Conservation (phyloP, 768 basidiomycete genomes). For the Auricularia sp. region DNA sequence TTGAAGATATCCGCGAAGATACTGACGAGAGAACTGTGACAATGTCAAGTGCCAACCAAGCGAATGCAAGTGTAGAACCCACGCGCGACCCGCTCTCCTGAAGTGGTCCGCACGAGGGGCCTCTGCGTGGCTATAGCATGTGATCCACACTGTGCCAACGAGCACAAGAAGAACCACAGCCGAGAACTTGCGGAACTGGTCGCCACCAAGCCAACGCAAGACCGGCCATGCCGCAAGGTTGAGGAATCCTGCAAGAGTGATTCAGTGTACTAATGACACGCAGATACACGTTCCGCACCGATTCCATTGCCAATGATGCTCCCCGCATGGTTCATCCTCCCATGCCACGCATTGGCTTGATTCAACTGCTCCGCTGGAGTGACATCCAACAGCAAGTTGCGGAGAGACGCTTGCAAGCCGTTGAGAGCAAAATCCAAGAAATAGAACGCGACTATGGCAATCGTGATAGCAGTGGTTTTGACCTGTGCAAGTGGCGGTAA, state of each 20-base stretch:
- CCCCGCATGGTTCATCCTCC: conserved; percentile 92
- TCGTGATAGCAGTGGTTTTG: conserved; percentile 60
- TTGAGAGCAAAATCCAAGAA: conserved; percentile 96
- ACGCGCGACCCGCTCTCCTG: not conserved
- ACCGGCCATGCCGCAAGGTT: conserved; percentile 76
- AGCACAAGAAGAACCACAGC: conserved; percentile 74
- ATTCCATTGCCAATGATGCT: conserved; percentile 93
- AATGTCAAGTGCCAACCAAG: conserved; percentile 2
- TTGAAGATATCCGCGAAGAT: conserved; percentile 61
- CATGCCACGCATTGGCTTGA: conserved; percentile 96
- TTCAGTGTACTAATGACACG: not conserved
- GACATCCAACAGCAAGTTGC: conserved; percentile 89
- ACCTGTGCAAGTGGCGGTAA: conserved; percentile 32
- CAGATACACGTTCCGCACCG: conserved; percentile 36
- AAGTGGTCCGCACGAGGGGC: conserved; percentile 3
- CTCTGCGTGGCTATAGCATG: conserved; percentile 75
- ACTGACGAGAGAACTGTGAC: conserved; percentile 23
- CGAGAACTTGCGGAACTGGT: conserved; percentile 95
- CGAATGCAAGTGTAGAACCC: not conserved
- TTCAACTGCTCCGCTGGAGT: conserved; percentile 84
- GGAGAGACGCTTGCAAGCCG: conserved; percentile 82
- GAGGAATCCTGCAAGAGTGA: conserved; percentile 53
- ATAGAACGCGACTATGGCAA: conserved; percentile 88
- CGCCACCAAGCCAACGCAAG: conserved; percentile 73
- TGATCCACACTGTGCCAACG: conserved; percentile 73